These are phyloP conservation scores for Elymus sibiricus DNA, from an alignment of 176 grass and related monocot genomes.

Conservation along the genomic window DNA sequence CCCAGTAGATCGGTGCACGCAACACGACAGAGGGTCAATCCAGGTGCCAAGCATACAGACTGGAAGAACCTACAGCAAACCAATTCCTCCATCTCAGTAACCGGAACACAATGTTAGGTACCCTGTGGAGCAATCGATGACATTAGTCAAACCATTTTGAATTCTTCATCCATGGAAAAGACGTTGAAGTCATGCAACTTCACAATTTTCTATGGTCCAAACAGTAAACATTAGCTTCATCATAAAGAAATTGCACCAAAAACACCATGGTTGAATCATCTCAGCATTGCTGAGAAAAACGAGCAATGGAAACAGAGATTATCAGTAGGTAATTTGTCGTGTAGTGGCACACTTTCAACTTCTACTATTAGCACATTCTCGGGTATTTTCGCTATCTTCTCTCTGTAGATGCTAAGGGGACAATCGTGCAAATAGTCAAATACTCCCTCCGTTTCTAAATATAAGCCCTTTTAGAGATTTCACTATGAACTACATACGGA, in stretches of 20 bases:
- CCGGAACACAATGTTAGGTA: neutral
- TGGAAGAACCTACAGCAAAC: neutral
- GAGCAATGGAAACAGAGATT: neutral
- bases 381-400: neutral
- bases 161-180: neutral
- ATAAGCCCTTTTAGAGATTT: no score
- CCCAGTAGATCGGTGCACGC: neutral
- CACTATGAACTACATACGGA: no score
- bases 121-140: neutral
- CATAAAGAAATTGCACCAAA: neutral
- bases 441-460: no score
- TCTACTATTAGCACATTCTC: neutral
- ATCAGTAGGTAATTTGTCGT: neutral
- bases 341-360: neutral
- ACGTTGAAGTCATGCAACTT: neutral
- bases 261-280: neutral
- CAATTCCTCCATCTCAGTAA: neutral
- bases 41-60: neutral
- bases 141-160: neutral
- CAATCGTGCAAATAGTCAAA: neutral
- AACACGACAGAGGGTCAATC: neutral
- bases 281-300: neutral
- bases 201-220: neutral
- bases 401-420: neutral
- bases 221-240: neutral